Evolutionary conservation across 257 asterid species (phyloP).

Genomic region (Rehmannia glutinosa): DNA sequence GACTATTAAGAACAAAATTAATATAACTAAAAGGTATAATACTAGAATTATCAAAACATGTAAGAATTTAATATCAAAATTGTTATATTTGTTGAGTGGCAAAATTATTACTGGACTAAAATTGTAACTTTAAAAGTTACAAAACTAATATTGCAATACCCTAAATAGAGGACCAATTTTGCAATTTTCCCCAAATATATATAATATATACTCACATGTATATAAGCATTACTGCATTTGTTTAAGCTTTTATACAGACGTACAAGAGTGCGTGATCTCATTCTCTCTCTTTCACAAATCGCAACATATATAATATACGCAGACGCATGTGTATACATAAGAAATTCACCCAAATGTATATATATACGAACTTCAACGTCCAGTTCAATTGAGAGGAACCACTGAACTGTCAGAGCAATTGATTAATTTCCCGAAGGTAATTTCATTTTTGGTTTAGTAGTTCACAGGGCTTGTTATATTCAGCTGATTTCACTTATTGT

Average conservation of each 20-base stretch:
- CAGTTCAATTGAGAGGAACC: not conserved
- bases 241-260: slow-evolving; percentile 9
- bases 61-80: no score
- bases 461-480: not conserved
- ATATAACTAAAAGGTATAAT: no score
- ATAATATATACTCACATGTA: not conserved
- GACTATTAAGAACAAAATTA: no score
- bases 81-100: no score
- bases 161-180: no score
- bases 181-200: no score
- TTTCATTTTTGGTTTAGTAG: not conserved
- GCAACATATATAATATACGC: slow-evolving; percentile 6
- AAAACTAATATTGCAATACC: no score
- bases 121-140: no score
- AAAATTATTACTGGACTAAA: no score
- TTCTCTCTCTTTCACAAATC: slow-evolving; percentile 19
- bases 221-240: not conserved
- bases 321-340: no score
- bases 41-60: no score
- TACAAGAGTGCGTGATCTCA: slow-evolving; percentile 26
- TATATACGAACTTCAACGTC: not conserved
- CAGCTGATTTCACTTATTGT: not conserved
- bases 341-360: no score
- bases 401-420: not conserved
- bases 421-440: slow-evolving; percentile 14